Conservation (phyloP, 345 rosid genomes). For the Passiflora organensis region DNA sequence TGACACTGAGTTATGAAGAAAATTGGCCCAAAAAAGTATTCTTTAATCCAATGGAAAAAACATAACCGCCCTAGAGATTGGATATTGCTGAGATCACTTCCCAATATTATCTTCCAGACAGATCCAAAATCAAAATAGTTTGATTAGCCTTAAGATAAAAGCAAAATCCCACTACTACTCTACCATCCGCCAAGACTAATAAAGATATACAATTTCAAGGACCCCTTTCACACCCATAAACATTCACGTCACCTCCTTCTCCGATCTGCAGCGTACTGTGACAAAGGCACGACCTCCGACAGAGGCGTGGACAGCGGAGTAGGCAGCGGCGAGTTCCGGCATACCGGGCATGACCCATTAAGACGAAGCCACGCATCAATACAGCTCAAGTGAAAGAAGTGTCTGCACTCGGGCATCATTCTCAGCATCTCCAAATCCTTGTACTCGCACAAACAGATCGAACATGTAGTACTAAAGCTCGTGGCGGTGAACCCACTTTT, state of each 20-base stretch:
- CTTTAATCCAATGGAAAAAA: neutral
- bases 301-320: conserved; percentile 96
- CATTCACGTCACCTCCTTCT: conserved; percentile 48
- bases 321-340: conserved; percentile 96
- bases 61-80: neutral
- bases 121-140: conserved; percentile 5
- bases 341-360: conserved; percentile 96
- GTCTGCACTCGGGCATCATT: conserved; percentile 99
- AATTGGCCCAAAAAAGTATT: too few species aligned
- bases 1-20: too few species aligned
- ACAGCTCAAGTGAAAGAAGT: conserved; percentile 70
- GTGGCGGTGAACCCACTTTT: conserved; percentile 13
- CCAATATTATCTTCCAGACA: neutral
- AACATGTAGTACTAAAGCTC: conserved; percentile 43
- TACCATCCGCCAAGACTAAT: too few species aligned
- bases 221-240: too few species aligned
- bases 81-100: too few species aligned
- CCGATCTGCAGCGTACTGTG: conserved; percentile 86
- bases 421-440: conserved; percentile 86
- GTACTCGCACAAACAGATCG: conserved; percentile 91
- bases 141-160: neutral
- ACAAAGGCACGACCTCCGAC: conserved; percentile 89
- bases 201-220: conserved; percentile 21
- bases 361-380: conserved; percentile 95
- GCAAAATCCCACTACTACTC: neutral